These are phyloP conservation scores for Penicillium verrucosum DNA, from an alignment of 2,329 filamentous ascomycete species.

Conservation along the genomic window DNA sequence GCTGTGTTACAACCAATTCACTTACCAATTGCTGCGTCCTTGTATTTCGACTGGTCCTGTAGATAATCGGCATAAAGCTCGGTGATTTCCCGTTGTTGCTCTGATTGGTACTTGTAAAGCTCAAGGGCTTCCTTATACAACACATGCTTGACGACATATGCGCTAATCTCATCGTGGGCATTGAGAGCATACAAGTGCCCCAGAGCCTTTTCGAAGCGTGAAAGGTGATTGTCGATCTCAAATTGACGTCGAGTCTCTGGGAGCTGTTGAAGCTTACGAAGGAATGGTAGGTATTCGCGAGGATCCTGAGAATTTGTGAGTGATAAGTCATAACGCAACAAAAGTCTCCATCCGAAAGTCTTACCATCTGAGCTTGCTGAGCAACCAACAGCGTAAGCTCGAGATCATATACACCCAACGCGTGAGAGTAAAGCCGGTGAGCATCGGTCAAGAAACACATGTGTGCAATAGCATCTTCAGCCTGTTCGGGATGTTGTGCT, in stretches of 20 bases:
- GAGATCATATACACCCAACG: constrained; percentile 85
- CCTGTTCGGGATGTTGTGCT: constrained; percentile 65
- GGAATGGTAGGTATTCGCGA: constrained; percentile 89
- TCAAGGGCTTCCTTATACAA: constrained; percentile 76
- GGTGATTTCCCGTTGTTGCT: constrained; percentile 66
- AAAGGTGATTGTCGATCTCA: constrained; percentile 84
- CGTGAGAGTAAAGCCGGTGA: constrained; percentile 85
- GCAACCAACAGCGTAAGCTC: constrained; percentile 87
- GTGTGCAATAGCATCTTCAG: constrained; percentile 88
- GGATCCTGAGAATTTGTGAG: constrained; percentile 61
- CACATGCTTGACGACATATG: constrained; percentile 73
- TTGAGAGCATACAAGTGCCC: constrained; percentile 69
- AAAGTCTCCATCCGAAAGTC: not conserved
- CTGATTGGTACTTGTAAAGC: constrained; percentile 77
- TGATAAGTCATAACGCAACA: not conserved
- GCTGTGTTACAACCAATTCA: not conserved
- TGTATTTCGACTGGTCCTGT: constrained; percentile 69
- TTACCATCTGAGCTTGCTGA: constrained; percentile 82
- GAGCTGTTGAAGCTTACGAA: constrained; percentile 79
- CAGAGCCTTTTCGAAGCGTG: constrained; percentile 72
- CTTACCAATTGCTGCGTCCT: constrained; percentile 72
- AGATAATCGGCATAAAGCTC: constrained; percentile 76
- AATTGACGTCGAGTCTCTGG: constrained; percentile 69
- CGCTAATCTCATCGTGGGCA: constrained; percentile 71
- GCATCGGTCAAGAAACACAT: constrained; percentile 97